Evolutionary conservation across 371 early-diverging fungal species (phyloP), one percentile per base, ranked within the genome.

Genomic region (Agmasoma carcini): DNA sequence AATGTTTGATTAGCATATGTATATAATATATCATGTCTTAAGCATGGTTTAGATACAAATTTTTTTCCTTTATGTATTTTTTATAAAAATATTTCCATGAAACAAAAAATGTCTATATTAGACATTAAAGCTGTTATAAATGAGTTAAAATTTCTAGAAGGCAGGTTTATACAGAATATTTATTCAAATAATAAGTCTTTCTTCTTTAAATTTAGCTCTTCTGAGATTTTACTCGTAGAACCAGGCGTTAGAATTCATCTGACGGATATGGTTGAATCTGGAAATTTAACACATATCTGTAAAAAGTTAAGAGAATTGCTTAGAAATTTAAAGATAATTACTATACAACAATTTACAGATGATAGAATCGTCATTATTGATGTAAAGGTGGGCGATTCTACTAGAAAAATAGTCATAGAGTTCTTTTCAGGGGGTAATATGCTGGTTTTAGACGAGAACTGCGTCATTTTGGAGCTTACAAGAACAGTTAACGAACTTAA

Each of bases 391-490:
- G n/a, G n/a, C n/a, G n/a, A n/a, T n/a, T 15, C 52, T 6, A 39
- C 50, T 1, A 58, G 46, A 11, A 67, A 68, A 51, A 55, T 75
- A 25, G 63, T 71, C 5, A 39, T 73, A 25, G 76, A 75, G 38
- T 70, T 75, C 53, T 75, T 69, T 60, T 55, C 67, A 29, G 60
- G 58, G n/a, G 76, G 76, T 30, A 75, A 75, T 57, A 61, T 75
- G 2, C 47, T 75, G 14, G 60, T 75, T 26, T 38, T 65, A 37
- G 71, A 75, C 38, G 51, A 71, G 37, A 36, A 63, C 9, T 38
- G 65, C 40, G 60, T 48, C 11, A 61, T 71, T 27, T 15, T 65
- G 6, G 65, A 68, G 19, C 25, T 71, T 30, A 61, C 57, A 19
- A 51, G 72, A 37, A 37, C 59, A 20, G 65, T 71, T 5, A 50